Evolutionary conservation across 257 asterid genomes (phyloP).

Genomic region (Solanum virginianum): DNA sequence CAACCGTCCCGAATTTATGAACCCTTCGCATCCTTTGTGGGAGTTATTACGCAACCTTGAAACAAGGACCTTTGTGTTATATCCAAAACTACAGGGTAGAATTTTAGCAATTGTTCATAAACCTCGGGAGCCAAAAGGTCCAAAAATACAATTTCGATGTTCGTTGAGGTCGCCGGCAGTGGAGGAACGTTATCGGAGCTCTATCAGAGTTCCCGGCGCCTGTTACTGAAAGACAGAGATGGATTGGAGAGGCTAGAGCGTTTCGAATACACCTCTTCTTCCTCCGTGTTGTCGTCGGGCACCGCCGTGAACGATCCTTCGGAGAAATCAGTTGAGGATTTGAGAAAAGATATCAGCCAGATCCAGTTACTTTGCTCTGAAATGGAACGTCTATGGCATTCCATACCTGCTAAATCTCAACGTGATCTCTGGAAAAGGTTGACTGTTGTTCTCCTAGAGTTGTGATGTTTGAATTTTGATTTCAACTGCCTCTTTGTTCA

Average conservation of each 20-base stretch:
- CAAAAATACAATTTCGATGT: too few species aligned
- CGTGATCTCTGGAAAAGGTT: slow-evolving; percentile 99
- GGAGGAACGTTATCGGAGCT: slow-evolving; percentile 47
- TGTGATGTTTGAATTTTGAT: too few species aligned
- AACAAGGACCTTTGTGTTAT: too few species aligned
- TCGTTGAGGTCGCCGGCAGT: slow-evolving; percentile 13
- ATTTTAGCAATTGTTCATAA: too few species aligned
- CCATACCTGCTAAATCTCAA: slow-evolving; percentile 69
- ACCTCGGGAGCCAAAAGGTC: too few species aligned
- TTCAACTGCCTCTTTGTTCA: too few species aligned
- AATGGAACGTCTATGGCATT: slow-evolving; percentile 94
- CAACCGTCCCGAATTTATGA: not conserved
- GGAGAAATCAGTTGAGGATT: slow-evolving; percentile 9
- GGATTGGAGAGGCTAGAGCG: slow-evolving; percentile 87
- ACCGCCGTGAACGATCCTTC: slow-evolving; percentile 5
- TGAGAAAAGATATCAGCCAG: slow-evolving; percentile 45
- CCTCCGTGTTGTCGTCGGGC: not conserved
- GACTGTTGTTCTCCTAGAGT: too few species aligned
- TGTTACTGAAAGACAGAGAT: slow-evolving; percentile 55
- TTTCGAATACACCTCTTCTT: slow-evolving; percentile 42
- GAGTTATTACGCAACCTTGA: not conserved
- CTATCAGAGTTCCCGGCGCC: slow-evolving; percentile 53
- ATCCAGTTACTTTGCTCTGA: slow-evolving; percentile 62
- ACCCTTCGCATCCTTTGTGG: not conserved
- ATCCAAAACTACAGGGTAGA: too few species aligned